Evolutionary conservation across 2,329 filamentous ascomycete genomes (phyloP).

Genomic region (Hymenoscyphus albidus): DNA sequence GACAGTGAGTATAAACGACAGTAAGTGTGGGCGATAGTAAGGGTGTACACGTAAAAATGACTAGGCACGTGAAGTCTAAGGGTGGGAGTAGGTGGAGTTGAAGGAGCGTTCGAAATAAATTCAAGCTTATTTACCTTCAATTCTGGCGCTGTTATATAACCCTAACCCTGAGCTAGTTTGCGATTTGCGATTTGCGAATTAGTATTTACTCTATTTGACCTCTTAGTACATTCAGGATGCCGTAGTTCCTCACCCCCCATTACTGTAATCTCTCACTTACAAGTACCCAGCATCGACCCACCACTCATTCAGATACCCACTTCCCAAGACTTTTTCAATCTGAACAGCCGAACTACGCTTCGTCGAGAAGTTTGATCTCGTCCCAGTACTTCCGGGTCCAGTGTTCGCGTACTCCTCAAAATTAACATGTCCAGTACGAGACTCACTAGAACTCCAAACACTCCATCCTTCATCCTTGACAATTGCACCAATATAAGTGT

Average conservation of each 20-base stretch:
- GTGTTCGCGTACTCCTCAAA: slow-evolving; percentile 51
- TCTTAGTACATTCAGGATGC: too few species aligned
- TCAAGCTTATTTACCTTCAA: too few species aligned
- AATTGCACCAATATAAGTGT: slow-evolving; percentile 43
- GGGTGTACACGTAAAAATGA: too few species aligned
- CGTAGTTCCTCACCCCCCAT: neutral
- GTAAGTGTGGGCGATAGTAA: too few species aligned
- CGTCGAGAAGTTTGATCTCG: slow-evolving; percentile 21
- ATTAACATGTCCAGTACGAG: slow-evolving; percentile 44
- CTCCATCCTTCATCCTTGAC: slow-evolving; percentile 49
- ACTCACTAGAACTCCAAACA: slow-evolving; percentile 41
- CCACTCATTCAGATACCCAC: slow-evolving; percentile 13
- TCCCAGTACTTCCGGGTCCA: slow-evolving; percentile 39
- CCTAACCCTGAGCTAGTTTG: too few species aligned
- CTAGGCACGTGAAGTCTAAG: too few species aligned
- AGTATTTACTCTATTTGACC: too few species aligned
- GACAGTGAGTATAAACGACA: too few species aligned
- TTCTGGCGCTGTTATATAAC: too few species aligned
- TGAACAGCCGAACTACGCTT: slow-evolving; percentile 14
- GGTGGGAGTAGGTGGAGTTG: too few species aligned
- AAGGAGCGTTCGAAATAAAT: too few species aligned
- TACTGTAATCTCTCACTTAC: neutral
- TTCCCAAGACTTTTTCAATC: slow-evolving; percentile 20
- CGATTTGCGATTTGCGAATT: too few species aligned
- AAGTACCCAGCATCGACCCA: slow-evolving; percentile 20